Evolutionary conservation across 768 basidiomycete species (phyloP).

Genomic region (Trametopsis cervina): DNA sequence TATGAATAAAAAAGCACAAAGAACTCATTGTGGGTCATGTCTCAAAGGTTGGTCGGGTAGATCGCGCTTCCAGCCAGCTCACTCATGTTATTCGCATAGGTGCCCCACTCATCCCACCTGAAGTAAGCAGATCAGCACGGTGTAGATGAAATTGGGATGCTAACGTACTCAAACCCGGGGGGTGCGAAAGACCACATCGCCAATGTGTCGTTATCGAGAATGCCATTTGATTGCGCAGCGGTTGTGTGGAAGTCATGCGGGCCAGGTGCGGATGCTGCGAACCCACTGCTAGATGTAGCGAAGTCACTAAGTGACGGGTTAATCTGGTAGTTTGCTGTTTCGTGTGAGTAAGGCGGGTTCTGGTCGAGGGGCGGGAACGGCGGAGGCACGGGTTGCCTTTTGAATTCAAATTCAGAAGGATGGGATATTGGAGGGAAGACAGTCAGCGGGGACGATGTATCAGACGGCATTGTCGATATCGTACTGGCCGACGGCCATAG

Average conservation of each 20-base stretch:
- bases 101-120: slow-evolving; percentile 34
- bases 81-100: slow-evolving; percentile 22
- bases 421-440: background rate
- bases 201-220: slow-evolving; percentile 35
- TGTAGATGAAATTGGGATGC: background rate
- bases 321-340: background rate
- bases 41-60: background rate
- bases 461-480: background rate
- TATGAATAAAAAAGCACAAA: no score
- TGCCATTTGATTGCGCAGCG: background rate
- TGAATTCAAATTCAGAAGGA: background rate
- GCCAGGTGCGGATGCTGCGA: no score
- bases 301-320: background rate
- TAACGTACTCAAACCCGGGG: slow-evolving; percentile 49
- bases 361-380: background rate
- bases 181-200: slow-evolving; percentile 60
- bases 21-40: no score
- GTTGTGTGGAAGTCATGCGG: background rate
- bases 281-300: no score
- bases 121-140: background rate
- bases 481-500: background rate
- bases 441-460: background rate
- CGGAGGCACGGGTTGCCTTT: background rate
- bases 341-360: background rate
- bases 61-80: background rate